Conservation (phyloP, 2,329 filamentous ascomycete species). For the Pseudogymnoascus sp. region DNA sequence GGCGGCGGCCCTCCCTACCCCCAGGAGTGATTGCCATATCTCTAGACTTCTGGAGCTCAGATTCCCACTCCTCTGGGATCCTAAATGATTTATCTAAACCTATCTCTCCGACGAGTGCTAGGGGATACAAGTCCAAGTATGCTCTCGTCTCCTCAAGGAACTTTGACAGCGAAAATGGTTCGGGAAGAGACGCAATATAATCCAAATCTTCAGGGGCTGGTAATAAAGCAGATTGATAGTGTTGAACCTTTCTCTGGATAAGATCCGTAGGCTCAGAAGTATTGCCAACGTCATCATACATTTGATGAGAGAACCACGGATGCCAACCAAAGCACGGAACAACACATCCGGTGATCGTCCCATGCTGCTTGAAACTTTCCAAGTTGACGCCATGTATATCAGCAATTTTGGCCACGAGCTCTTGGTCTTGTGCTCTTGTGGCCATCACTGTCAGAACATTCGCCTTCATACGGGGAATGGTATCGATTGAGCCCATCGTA, state of each 20-base stretch:
- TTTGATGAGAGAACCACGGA: conserved; percentile 75
- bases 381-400: conserved; percentile 41
- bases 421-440: conserved; percentile 67
- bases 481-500: conserved; percentile 54
- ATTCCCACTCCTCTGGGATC: conserved; percentile 54
- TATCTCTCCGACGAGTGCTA: conserved; percentile 68
- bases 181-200: conserved; percentile 46
- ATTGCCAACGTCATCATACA: conserved; percentile 51
- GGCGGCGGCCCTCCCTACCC: conserved; percentile 58
- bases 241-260: conserved; percentile 37
- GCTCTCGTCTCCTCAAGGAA: conserved; percentile 50
- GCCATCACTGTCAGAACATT: conserved; percentile 67
- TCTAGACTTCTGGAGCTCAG: conserved; percentile 32
- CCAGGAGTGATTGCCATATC: conserved; percentile 55
- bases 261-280: conserved; percentile 24
- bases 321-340: conserved; percentile 81
- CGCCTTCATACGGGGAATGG: conserved; percentile 58
- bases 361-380: conserved; percentile 11
- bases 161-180: conserved; percentile 50
- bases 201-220: conserved; percentile 42
- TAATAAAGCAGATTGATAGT: conserved; percentile 61
- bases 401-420: conserved; percentile 59
- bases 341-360: conserved; percentile 32
- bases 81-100: conserved; percentile 72
- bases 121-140: conserved; percentile 49